These are phyloP conservation scores for Ceratocystiopsis sp. DNA, from an alignment of 2,329 filamentous ascomycete species.

Conservation along the genomic window DNA sequence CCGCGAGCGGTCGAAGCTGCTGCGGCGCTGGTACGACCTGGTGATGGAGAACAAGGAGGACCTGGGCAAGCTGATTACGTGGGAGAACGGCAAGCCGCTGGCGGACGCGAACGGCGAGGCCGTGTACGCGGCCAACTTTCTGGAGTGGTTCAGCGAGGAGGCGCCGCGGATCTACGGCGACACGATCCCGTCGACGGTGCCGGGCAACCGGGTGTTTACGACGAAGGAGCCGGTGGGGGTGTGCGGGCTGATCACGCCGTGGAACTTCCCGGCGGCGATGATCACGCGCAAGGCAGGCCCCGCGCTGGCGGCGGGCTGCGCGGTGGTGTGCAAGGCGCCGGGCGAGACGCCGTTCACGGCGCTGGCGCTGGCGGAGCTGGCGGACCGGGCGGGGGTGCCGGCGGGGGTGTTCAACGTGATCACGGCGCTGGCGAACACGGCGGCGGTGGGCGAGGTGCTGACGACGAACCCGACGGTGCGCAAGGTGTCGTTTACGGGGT, in stretches of 20 bases:
- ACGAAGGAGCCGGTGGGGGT: slow-evolving; percentile 75
- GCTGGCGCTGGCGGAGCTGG: slow-evolving; percentile 74
- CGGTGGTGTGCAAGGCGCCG: slow-evolving; percentile 80
- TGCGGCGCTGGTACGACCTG: slow-evolving; percentile 69
- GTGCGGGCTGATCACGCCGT: slow-evolving; percentile 68
- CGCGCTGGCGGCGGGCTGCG: slow-evolving; percentile 84
- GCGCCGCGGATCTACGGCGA: slow-evolving; percentile 59
- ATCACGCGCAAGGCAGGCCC: slow-evolving; percentile 54
- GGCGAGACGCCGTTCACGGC: slow-evolving; percentile 86
- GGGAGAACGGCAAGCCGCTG: slow-evolving; percentile 78
- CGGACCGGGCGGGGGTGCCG: slow-evolving; percentile 72
- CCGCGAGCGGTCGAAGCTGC: slow-evolving; percentile 54
- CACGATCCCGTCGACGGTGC: slow-evolving; percentile 51
- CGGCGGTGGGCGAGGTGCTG: slow-evolving; percentile 58
- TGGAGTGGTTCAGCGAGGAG: slow-evolving; percentile 72
- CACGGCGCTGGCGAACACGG: slow-evolving; percentile 62
- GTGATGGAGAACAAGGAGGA: slow-evolving; percentile 66
- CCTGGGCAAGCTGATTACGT: slow-evolving; percentile 66
- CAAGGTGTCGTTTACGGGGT: slow-evolving; percentile 93
- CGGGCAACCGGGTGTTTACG: slow-evolving; percentile 60
- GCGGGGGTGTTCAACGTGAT: slow-evolving; percentile 83
- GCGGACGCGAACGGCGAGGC: slow-evolving; percentile 59
- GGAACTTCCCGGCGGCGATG: slow-evolving; percentile 77
- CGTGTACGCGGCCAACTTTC: slow-evolving; percentile 55
- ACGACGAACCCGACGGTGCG: slow-evolving; percentile 62